A percentile compares a stretch with the other conserved stretches of the same genome.
These are phyloP conservation scores for Termitomyces sp. DNA, from an alignment of 768 basidiomycete species.

Conservation along the genomic window DNA sequence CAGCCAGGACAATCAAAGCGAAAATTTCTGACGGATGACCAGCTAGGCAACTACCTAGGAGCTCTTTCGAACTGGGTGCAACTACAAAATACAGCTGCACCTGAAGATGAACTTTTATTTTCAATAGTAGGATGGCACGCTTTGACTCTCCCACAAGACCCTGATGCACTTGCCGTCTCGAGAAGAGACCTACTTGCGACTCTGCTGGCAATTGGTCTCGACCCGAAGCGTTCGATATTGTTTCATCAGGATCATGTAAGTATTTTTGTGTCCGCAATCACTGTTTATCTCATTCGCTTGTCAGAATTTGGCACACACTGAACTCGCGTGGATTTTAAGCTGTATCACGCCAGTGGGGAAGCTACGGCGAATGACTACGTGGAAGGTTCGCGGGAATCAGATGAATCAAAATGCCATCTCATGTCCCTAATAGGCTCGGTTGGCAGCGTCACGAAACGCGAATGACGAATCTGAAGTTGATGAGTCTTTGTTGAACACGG, in stretches of 20 bases:
- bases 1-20: background rate
- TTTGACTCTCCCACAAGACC: slow-evolving; percentile 87
- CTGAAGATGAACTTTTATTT: slow-evolving; percentile 69
- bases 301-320: slow-evolving; percentile 81
- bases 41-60: slow-evolving; percentile 95
- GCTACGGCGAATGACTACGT: slow-evolving; percentile 89
- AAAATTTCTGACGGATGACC: slow-evolving; percentile 12
- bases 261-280: slow-evolving; percentile 7
- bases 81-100: slow-evolving; percentile 59
- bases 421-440: slow-evolving; percentile 52
- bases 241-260: slow-evolving; percentile 91
- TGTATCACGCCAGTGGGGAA: slow-evolving; percentile 83
- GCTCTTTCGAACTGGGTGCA: slow-evolving; percentile 88
- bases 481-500: slow-evolving; percentile 78
- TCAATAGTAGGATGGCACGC: slow-evolving; percentile 95
- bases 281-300: background rate
- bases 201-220: slow-evolving; percentile 81
- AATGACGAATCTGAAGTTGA: slow-evolving; percentile 74
- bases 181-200: slow-evolving; percentile 78
- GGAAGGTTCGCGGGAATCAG: slow-evolving; percentile 64
- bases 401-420: slow-evolving; percentile 5
- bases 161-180: slow-evolving; percentile 54
- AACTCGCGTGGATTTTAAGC: slow-evolving; percentile 87
- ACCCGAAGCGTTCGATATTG: slow-evolving; percentile 67
- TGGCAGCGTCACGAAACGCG: slow-evolving; percentile 73